These are phyloP conservation scores for Chlamydomonas sphaeroides DNA, from an alignment of 139 green algal species.

Conservation along the genomic window DNA sequence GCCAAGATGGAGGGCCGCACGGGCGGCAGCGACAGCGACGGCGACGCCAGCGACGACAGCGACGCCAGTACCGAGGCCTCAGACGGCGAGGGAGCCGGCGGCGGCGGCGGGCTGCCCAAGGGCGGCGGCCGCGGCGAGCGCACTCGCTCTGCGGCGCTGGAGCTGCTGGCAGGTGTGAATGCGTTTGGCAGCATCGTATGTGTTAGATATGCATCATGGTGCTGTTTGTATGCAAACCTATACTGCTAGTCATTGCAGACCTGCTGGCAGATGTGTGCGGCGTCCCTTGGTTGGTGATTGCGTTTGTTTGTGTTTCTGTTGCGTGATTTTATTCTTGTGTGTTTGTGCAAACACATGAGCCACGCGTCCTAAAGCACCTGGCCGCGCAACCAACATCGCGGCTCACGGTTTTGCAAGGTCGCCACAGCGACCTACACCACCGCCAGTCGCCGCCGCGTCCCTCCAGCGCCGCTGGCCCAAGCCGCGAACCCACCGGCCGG, in stretches of 20 bases:
- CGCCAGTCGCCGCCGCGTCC: too few relatives aligned
- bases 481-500: too few relatives aligned
- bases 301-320: too few relatives aligned
- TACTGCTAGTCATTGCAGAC: too few relatives aligned
- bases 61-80: slow-evolving; percentile 47
- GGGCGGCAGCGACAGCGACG: slow-evolving; percentile 37
- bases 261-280: too few relatives aligned
- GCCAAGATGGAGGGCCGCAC: slow-evolving; percentile 69
- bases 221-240: too few relatives aligned
- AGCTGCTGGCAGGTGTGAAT: slow-evolving; percentile 71
- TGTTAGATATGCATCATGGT: too few relatives aligned
- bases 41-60: slow-evolving; percentile 37
- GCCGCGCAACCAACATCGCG: not conserved
- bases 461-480: too few relatives aligned
- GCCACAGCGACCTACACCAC: too few relatives aligned
- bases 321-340: not conserved
- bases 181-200: too few relatives aligned
- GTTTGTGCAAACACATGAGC: not conserved
- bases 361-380: slow-evolving; percentile 30
- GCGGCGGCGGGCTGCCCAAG: not conserved
- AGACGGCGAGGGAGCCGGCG: slow-evolving; percentile 45
- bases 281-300: too few relatives aligned
- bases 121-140: slow-evolving; percentile 45
- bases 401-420: slow-evolving; percentile 27
- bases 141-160: slow-evolving; percentile 59